Percentiles rank a stretch among this genome's conserved stretches.
These are phyloP conservation scores for Lentithecium fluviatile DNA, from an alignment of 495 filamentous ascomycete genomes.

Conservation along the genomic window DNA sequence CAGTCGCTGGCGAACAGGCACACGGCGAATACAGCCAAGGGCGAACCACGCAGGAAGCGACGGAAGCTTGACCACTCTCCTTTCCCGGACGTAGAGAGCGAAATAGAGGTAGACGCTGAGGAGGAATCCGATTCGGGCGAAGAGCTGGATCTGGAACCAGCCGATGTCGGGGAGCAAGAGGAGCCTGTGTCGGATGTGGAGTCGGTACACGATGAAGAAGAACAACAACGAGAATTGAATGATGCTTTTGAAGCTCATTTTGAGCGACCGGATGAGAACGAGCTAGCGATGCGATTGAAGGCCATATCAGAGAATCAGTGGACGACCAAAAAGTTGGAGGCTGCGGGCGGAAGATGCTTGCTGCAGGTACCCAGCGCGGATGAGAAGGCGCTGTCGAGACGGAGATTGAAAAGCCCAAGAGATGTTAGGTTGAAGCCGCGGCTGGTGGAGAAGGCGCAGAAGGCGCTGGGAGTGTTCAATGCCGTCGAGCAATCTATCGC, in stretches of 20 bases:
- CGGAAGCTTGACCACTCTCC: constrained; percentile 53
- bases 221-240: constrained; percentile 45
- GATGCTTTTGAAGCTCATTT: constrained; percentile 86
- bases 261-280: constrained; percentile 57
- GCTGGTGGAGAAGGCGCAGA: constrained; percentile 42
- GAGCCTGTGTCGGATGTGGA: no score
- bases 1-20: constrained; percentile 37
- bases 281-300: constrained; percentile 55
- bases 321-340: constrained; percentile 48
- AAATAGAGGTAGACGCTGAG: constrained; percentile 43
- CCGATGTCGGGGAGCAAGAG: neutral
- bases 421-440: constrained; percentile 63
- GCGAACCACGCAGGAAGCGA: constrained; percentile 62
- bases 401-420: constrained; percentile 19
- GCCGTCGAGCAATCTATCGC: constrained; percentile 53
- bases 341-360: constrained; percentile 16
- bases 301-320: constrained; percentile 58
- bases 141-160: neutral
- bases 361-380: constrained; percentile 22
- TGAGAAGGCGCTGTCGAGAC: constrained; percentile 13
- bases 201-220: constrained; percentile 40
- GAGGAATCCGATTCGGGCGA: constrained; percentile 35
- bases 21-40: constrained; percentile 54
- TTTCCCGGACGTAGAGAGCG: constrained; percentile 3
- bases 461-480: constrained; percentile 47